A percentile compares a stretch with the other conserved stretches of the same genome.
Conservation (phyloP, 1,284 basidiomycete genomes). For the Trichosporon faecale region DNA sequence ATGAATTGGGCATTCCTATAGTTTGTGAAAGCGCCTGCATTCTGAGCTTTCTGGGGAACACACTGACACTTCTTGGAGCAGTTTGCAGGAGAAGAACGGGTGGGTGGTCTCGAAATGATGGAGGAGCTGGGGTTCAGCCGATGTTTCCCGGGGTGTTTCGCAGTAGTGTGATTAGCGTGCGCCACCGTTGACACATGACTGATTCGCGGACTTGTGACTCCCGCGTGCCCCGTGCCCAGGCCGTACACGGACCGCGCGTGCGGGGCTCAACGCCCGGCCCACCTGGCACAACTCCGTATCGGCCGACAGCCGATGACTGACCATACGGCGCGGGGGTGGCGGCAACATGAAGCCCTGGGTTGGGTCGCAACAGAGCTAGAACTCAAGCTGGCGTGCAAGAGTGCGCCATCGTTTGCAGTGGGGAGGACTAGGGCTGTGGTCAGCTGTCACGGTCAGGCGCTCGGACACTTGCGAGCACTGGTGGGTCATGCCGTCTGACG, state of each 20-base stretch:
- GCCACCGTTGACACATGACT: not conserved
- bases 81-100: not conserved
- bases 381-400: not conserved
- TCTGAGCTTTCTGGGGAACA: not conserved
- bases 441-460: not conserved
- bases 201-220: not conserved
- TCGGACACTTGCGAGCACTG: not conserved
- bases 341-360: not conserved
- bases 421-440: not conserved
- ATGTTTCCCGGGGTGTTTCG: not conserved
- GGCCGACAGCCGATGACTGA: not conserved
- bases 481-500: not conserved
- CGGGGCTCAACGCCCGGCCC: not conserved
- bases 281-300: not conserved
- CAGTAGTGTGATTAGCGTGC: not conserved
- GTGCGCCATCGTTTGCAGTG: not conserved
- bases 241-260: not conserved
- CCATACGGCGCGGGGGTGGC: not conserved
- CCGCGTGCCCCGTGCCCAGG: not conserved
- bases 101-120: not conserved
- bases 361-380: not conserved
- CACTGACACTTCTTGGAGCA: not conserved
- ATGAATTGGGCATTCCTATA: slow-evolving; percentile 1
- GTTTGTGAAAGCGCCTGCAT: not conserved
- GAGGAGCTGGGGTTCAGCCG: not conserved